phyloP scores from a whole-genome alignment of 176 grass and related monocot genomes.

The Leersia perrieri region DNA sequence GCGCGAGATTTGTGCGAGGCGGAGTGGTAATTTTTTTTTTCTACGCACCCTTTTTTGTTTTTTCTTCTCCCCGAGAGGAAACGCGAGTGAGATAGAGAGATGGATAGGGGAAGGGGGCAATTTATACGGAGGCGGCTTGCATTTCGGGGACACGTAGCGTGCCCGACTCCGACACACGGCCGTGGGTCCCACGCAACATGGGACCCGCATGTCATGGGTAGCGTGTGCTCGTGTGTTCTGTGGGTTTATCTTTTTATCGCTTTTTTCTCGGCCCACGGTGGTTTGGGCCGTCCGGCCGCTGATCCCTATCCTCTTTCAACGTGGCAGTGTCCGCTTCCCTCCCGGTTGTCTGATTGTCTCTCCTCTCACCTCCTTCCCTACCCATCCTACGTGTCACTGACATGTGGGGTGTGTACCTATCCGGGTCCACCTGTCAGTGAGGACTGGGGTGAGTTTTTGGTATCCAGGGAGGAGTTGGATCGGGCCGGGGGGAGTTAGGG shows the following conservation, averaged over 20 bases:
- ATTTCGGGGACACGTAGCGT: slow-evolving; percentile 19
- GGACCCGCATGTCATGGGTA: slow-evolving; percentile 15
- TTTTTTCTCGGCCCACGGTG: not conserved
- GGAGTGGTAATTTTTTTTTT: not conserved
- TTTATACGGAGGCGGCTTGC: slow-evolving; percentile 49
- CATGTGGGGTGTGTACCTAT: rapidly evolving
- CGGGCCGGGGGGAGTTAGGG: slow-evolving; percentile 40
- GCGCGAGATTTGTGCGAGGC: slow-evolving; percentile 39
- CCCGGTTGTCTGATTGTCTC: no score
- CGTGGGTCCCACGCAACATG: rapidly evolving
- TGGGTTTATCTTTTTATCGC: not conserved
- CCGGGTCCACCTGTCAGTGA: not conserved
- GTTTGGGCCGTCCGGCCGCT: slow-evolving; percentile 30
- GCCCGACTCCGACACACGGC: not conserved
- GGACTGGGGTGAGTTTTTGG: no score
- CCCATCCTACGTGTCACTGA: not conserved
- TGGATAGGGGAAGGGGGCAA: not conserved
- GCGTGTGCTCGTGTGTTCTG: rapidly evolving
- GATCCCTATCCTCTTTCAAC: slow-evolving; percentile 49
- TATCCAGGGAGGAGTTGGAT: not conserved
- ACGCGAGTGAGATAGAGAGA: slow-evolving; percentile 2
- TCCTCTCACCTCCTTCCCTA: not conserved
- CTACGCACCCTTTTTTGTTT: not conserved
- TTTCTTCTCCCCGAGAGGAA: slow-evolving; percentile 21
- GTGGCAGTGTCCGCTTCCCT: slow-evolving; percentile 6